phyloP scores from a whole-genome alignment of 129 eudicot genomes.

The Mikania micrantha region DNA sequence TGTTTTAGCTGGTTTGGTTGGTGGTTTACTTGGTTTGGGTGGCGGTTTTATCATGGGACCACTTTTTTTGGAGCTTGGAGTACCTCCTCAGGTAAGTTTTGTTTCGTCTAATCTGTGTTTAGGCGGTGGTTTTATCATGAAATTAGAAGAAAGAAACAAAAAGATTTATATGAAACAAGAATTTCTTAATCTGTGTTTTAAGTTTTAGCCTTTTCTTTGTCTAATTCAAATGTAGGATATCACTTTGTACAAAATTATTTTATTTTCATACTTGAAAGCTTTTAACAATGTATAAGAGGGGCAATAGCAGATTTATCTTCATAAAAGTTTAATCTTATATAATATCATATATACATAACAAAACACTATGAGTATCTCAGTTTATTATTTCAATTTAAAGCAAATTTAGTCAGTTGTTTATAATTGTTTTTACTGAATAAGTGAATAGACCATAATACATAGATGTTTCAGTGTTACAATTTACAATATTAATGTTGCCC shows the following conservation, averaged over 20 bases:
- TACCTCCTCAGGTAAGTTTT: conserved; percentile 80
- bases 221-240: not conserved
- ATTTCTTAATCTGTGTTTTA: not conserved
- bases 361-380: not conserved
- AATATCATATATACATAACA: not conserved
- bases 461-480: not conserved
- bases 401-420: not conserved
- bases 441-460: not conserved
- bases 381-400: too few species aligned
- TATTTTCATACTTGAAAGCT: not conserved
- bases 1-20: conserved; percentile 74
- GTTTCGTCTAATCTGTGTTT: not conserved
- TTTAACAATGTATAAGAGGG: not conserved
- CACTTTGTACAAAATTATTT: not conserved
- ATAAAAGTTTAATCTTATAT: not conserved
- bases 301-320: not conserved
- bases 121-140: not conserved
- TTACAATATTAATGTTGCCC: not conserved
- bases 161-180: not conserved
- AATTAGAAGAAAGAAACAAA: not conserved
- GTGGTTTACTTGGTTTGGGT: conserved; percentile 90
- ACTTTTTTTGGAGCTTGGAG: conserved; percentile 85
- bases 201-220: not conserved
- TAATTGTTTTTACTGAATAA: not conserved
- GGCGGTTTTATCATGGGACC: conserved; percentile 98